Conservation (phyloP, 257 asterid genomes). For the Buddleja alternifolia region DNA sequence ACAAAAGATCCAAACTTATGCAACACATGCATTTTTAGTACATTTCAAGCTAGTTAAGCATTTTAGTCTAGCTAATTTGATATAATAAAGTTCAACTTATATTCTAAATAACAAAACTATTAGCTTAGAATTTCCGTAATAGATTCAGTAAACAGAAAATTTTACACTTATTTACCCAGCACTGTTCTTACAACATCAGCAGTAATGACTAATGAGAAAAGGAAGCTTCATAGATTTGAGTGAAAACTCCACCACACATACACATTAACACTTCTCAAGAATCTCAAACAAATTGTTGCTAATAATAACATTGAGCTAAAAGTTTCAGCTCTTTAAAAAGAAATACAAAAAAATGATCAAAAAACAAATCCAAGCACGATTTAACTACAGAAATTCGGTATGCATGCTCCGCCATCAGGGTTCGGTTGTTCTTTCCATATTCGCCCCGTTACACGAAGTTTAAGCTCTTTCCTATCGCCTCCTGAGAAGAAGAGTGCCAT, state of each 20-base stretch:
- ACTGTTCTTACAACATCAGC: slow-evolving; percentile 18
- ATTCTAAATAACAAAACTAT: too few species aligned
- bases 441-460: slow-evolving; percentile 80
- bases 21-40: too few species aligned
- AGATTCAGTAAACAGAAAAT: too few species aligned
- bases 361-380: slow-evolving; percentile 4
- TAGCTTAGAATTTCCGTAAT: too few species aligned
- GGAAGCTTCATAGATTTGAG: not conserved
- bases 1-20: too few species aligned
- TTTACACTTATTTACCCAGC: too few species aligned
- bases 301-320: slow-evolving; percentile 18
- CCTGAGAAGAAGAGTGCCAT: slow-evolving; percentile 90
- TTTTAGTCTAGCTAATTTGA: too few species aligned
- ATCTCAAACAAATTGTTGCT: slow-evolving; percentile 18
- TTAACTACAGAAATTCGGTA: slow-evolving; percentile 74
- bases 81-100: too few species aligned
- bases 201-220: slow-evolving; percentile 5
- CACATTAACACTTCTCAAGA: not conserved
- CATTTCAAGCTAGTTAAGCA: too few species aligned
- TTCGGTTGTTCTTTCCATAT: slow-evolving; percentile 88
- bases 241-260: slow-evolving; percentile 15
- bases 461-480: slow-evolving; percentile 88
- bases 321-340: slow-evolving; percentile 7
- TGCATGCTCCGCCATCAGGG: slow-evolving; percentile 74
- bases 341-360: not conserved